Conservation (phyloP, 352 stramenopile species). For the Globisporangium sylvaticum region DNA sequence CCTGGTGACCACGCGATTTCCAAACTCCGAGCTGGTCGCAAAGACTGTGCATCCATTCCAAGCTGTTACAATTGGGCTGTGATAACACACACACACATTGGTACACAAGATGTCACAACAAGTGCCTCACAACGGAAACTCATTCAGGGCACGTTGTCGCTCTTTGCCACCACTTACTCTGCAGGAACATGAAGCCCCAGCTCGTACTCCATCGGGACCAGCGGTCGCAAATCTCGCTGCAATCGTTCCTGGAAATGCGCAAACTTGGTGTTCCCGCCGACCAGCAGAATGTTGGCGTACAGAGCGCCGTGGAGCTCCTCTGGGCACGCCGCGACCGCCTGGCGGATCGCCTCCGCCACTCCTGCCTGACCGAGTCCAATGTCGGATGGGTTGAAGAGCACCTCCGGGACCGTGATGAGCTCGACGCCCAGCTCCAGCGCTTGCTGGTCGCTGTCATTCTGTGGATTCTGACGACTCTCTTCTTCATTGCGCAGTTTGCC, state of each 20-base stretch:
- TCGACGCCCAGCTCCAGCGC: constrained; percentile 84
- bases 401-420: constrained; percentile 85
- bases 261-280: constrained; percentile 88
- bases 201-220: constrained; percentile 49
- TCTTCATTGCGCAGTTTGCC: constrained; percentile 30
- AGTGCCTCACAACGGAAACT: not conserved
- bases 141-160: too few species aligned
- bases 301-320: constrained; percentile 62
- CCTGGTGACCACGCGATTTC: constrained; percentile 47
- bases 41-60: constrained; percentile 56
- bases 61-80: constrained; percentile 52
- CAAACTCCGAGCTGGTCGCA: constrained; percentile 23
- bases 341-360: constrained; percentile 80
- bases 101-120: not conserved
- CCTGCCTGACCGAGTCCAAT: constrained; percentile 87
- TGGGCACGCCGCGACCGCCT: constrained; percentile 79
- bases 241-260: constrained; percentile 76
- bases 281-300: constrained; percentile 84
- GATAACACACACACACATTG: not conserved
- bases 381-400: constrained; percentile 91
- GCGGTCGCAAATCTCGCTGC: constrained; percentile 48
- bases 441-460: constrained; percentile 38
- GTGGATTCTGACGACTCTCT: constrained; percentile 6
- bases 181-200: constrained; percentile 34
- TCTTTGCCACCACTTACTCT: constrained; percentile 42